These are phyloP conservation scores for Grosmannia serpens DNA, from an alignment of 2,329 filamentous ascomycete species.

Conservation along the genomic window DNA sequence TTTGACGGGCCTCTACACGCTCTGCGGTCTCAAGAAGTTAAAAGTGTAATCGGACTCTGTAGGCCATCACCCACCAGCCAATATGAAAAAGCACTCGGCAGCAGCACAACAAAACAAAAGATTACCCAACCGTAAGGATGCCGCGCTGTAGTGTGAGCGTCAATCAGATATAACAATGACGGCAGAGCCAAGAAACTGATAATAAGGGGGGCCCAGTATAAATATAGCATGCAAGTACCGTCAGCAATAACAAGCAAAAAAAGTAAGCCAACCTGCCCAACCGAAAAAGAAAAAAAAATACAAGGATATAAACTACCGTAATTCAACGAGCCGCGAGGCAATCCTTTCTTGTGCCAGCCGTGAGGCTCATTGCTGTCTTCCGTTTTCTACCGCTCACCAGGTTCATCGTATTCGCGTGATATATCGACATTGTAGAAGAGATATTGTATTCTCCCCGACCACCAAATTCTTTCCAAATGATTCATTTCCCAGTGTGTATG, in stretches of 20 bases:
- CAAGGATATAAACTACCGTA: constrained; percentile 1
- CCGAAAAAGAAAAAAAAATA: background rate
- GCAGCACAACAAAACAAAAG: too few species aligned
- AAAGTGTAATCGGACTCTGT: too few species aligned
- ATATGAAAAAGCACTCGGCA: too few species aligned
- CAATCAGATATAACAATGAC: too few species aligned
- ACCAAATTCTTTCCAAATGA: background rate
- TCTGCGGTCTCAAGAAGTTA: too few species aligned
- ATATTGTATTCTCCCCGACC: background rate
- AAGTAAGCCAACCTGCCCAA: background rate
- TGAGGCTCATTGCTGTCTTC: constrained; percentile 16
- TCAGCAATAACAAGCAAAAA: background rate
- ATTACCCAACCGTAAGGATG: too few species aligned
- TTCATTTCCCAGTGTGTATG: too few species aligned
- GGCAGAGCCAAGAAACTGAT: too few species aligned
- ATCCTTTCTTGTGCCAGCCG: constrained; percentile 19
- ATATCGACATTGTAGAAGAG: background rate
- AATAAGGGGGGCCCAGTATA: too few species aligned
- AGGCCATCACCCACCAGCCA: too few species aligned
- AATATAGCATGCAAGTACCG: background rate
- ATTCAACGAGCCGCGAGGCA: constrained; percentile 18
- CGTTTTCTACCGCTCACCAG: constrained; percentile 2
- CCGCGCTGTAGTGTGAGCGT: too few species aligned
- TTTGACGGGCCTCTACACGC: too few species aligned
- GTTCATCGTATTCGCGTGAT: background rate